These are phyloP conservation scores for Benincasa hispida DNA, from an alignment of 306 rosid genomes.

Conservation along the genomic window DNA sequence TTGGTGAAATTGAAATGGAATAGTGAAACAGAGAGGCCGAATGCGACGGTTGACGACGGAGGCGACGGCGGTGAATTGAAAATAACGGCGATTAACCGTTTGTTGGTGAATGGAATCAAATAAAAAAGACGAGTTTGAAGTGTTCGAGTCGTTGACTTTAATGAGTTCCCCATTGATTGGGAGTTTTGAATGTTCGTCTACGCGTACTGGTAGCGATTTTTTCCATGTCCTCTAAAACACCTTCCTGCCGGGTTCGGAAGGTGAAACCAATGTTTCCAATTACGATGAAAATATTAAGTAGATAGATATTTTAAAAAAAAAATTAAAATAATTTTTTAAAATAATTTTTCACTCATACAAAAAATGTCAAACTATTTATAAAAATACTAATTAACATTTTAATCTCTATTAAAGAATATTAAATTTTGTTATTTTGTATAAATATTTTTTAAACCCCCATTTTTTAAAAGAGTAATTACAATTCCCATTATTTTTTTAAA, in stretches of 20 bases:
- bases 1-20: neutral
- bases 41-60: neutral
- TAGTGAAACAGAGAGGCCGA: neutral
- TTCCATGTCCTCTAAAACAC: neutral
- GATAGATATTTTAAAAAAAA: too few relatives aligned
- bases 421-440: too few relatives aligned
- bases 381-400: too few relatives aligned
- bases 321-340: too few relatives aligned
- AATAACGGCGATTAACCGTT: slow-evolving; percentile 1
- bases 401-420: too few relatives aligned
- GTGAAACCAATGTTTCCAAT: too few relatives aligned
- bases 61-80: neutral
- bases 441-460: too few relatives aligned
- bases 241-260: neutral
- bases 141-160: neutral
- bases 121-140: neutral
- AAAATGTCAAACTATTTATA: too few relatives aligned
- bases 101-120: neutral
- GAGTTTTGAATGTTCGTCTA: neutral
- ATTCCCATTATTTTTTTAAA: too few relatives aligned
- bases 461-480: too few relatives aligned
- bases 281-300: too few relatives aligned
- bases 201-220: neutral
- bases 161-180: neutral
- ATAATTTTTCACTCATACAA: too few relatives aligned